Percentiles rank a stretch among this genome's conserved stretches.
These are phyloP conservation scores for Triticum aestivum DNA, from an alignment of 176 grass and related monocot genomes.

Conservation along the genomic window IWGSC_CS_RefSeq_v2.1 NC_057801.1:205571468-205571967, in stretches of 20 bases:
- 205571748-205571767: not conserved
- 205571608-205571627: conserved; percentile 85
- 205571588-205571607: conserved; percentile 45
- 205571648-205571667: conserved; percentile 30
- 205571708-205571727: conserved; percentile 9
- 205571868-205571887: not conserved
- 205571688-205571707: conserved; percentile 9
- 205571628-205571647: conserved; percentile 71
- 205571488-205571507: conserved; percentile 81
- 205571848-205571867: conserved; percentile 82
- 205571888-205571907: not conserved
- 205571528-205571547: conserved; percentile 31
- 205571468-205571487: conserved; percentile 78
- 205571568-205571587: conserved; percentile 53
- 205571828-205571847: conserved; percentile 90
- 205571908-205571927: not conserved
- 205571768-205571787: not conserved
- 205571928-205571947: not conserved
- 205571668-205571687: conserved; percentile 47
- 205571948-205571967: not conserved
- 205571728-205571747: not conserved
- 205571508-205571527: conserved; percentile 68
- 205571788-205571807: conserved; percentile 58
- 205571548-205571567: conserved; percentile 1
- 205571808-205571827: conserved; percentile 79